phyloP scores from a whole-genome alignment of 2,329 filamentous ascomycete genomes.

The Nemania abortiva region DNA sequence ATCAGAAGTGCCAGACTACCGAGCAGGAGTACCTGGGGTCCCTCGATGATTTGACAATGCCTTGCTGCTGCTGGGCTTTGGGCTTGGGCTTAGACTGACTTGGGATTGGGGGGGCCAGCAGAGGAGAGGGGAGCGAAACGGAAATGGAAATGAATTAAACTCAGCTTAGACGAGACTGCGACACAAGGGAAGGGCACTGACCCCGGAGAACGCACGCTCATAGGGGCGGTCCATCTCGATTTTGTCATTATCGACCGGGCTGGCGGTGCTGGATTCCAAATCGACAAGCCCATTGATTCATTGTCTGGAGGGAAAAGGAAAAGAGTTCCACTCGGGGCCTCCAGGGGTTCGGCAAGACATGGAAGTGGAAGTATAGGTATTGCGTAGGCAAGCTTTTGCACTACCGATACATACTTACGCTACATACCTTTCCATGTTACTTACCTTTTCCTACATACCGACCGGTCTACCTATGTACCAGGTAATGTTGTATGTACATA shows the following conservation, averaged over 20 bases:
- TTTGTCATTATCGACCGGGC: constrained; percentile 34
- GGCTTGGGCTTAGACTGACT: background rate
- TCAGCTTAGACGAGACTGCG: constrained; percentile 32
- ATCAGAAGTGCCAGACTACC: constrained; percentile 23
- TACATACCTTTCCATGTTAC: background rate
- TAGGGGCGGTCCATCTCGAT: constrained; percentile 18
- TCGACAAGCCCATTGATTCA: constrained; percentile 26
- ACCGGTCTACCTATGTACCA: too few species aligned
- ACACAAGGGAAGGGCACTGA: constrained; percentile 18
- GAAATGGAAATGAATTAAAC: constrained; percentile 14
- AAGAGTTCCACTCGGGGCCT: constrained; percentile 29
- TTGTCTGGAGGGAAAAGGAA: background rate
- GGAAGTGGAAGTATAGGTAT: background rate
- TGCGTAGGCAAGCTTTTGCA: background rate
- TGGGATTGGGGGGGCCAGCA: background rate
- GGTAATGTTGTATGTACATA: background rate
- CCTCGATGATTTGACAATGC: constrained; percentile 35
- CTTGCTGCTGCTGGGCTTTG: background rate
- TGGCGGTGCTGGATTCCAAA: constrained; percentile 37
- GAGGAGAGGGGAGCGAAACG: background rate
- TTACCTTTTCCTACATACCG: too few species aligned
- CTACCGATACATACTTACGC: background rate
- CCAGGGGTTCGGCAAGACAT: constrained; percentile 7
- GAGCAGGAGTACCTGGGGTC: background rate
- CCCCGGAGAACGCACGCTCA: constrained; percentile 9